Evolutionary conservation across 768 basidiomycete genomes (phyloP), one percentile per base, ranked within the genome.

Genomic region (Russula griseocarnosa): DNA sequence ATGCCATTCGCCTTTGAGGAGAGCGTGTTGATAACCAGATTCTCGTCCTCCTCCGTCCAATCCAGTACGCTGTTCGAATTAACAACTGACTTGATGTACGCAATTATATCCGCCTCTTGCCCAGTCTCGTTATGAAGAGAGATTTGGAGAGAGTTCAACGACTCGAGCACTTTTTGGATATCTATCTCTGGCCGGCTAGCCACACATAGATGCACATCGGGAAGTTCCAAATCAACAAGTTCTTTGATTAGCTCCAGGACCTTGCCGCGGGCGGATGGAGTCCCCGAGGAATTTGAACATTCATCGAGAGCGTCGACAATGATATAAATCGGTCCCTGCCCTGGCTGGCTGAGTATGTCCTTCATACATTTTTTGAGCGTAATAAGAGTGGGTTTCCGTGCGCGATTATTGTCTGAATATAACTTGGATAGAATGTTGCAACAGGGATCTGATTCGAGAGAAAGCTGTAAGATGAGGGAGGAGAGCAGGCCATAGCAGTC

Each of bases 1-100:
- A 63, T 65, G 28, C 64, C 64, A 7, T 57, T 49, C 10, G 61
- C 61, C 26, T 57, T 58, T 3, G 30, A 20, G 13, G 64, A 53
- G 11, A 65, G 64, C 0, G n/a, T 32, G 7, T 46, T 32, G 9
- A 65, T 36, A 7, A 62, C 64, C 0, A 58, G 38, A 5, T 47
- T 22, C 20, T 36, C 18, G 30, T 62, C 60, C n/a, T 36, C 36
- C 5, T 32, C 40, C 14, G 18, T 55, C 64, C 63, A 64, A 32
- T 32, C 32, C 32, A 32, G 32, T 32, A 32, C 32, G 9, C 32
- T 10, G 49, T 65, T 61, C 1, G 64, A 44, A 6, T 11, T 7
- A 3, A 65, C 60, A 4, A 42, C 20, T 1, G 20, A 52, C 16
- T 24, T 51, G 32, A 65, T 14, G 10, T 65, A 51, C 18, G 36